These are phyloP conservation scores for Phyllosticta citrichinensis DNA, from an alignment of 2,329 filamentous ascomycete species.

Conservation along the genomic window DNA sequence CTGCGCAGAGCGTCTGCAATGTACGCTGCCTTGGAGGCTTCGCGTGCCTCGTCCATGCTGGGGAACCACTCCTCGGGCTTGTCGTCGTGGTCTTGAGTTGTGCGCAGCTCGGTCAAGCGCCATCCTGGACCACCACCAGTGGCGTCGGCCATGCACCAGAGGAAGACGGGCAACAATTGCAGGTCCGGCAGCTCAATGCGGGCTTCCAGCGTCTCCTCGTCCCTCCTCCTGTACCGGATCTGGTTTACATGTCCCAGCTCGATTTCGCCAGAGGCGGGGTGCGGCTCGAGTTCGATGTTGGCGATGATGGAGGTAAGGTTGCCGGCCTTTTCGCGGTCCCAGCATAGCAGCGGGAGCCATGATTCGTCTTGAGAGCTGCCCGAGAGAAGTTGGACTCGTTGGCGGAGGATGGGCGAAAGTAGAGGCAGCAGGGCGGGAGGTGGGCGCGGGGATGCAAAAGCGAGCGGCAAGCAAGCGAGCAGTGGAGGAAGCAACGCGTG, in stretches of 20 bases:
- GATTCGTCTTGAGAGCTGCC: slow-evolving; percentile 43
- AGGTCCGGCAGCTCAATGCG: slow-evolving; percentile 53
- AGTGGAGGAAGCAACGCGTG: slow-evolving; percentile 50
- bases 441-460: slow-evolving; percentile 48
- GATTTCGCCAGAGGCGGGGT: slow-evolving; percentile 70
- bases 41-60: slow-evolving; percentile 52
- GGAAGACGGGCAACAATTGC: slow-evolving; percentile 53
- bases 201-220: slow-evolving; percentile 65
- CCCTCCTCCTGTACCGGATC: slow-evolving; percentile 56
- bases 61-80: slow-evolving; percentile 46
- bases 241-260: slow-evolving; percentile 60
- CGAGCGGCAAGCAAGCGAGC: slow-evolving; percentile 52
- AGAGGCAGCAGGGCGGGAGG: slow-evolving; percentile 52
- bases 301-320: slow-evolving; percentile 52
- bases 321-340: slow-evolving; percentile 48
- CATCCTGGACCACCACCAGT: slow-evolving; percentile 52
- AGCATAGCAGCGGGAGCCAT: slow-evolving; percentile 66
- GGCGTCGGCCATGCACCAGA: slow-evolving; percentile 59
- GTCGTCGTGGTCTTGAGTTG: slow-evolving; percentile 47
- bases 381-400: slow-evolving; percentile 54
- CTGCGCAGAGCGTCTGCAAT: slow-evolving; percentile 1
- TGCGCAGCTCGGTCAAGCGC: slow-evolving; percentile 60
- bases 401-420: slow-evolving; percentile 53
- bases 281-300: slow-evolving; percentile 60
- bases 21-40: slow-evolving; percentile 22